These are phyloP conservation scores for Exobasidium rhododendri DNA, from an alignment of 1,284 basidiomycete genomes.

Conservation along the genomic window DNA sequence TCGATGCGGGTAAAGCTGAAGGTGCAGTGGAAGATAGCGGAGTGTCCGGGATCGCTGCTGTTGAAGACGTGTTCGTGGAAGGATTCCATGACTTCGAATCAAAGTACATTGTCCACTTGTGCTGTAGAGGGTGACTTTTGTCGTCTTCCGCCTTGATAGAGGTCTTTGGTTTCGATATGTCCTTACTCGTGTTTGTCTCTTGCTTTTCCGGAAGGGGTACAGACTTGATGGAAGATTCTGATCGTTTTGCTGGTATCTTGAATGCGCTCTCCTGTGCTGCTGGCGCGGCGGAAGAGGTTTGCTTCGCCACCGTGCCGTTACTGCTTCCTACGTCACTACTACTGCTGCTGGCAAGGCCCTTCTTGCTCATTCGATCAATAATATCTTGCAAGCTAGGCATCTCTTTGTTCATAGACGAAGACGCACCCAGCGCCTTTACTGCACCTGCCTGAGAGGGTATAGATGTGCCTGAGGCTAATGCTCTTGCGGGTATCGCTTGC, in stretches of 20 bases:
- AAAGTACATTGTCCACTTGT: slow-evolving; percentile 82
- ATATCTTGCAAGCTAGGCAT: slow-evolving; percentile 50
- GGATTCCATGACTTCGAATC: slow-evolving; percentile 64
- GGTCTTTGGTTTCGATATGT: background rate
- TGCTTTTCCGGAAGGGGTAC: too few species aligned
- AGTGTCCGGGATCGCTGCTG: slow-evolving; percentile 10
- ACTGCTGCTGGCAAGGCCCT: slow-evolving; percentile 17
- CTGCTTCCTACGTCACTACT: background rate
- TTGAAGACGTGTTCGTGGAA: slow-evolving; percentile 20
- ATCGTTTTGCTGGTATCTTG: slow-evolving; percentile 15
- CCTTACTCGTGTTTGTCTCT: slow-evolving; percentile 14
- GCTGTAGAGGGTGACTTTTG: slow-evolving; percentile 68
- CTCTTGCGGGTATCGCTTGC: background rate
- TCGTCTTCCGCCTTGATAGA: background rate
- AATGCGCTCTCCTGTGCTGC: slow-evolving; percentile 14
- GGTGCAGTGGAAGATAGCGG: slow-evolving; percentile 48
- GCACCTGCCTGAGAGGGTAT: background rate
- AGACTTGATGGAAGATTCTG: too few species aligned
- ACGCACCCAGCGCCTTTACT: too few species aligned
- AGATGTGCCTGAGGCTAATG: background rate
- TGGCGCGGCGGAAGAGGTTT: too few species aligned
- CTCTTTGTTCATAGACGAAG: slow-evolving; percentile 24
- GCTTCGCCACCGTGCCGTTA: background rate
- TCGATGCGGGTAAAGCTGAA: slow-evolving; percentile 63
- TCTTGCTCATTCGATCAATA: slow-evolving; percentile 38